These are phyloP conservation scores for Zygotorulaspora sp. DNA, from an alignment of 805 yeast species.

Conservation along the genomic window DNA sequence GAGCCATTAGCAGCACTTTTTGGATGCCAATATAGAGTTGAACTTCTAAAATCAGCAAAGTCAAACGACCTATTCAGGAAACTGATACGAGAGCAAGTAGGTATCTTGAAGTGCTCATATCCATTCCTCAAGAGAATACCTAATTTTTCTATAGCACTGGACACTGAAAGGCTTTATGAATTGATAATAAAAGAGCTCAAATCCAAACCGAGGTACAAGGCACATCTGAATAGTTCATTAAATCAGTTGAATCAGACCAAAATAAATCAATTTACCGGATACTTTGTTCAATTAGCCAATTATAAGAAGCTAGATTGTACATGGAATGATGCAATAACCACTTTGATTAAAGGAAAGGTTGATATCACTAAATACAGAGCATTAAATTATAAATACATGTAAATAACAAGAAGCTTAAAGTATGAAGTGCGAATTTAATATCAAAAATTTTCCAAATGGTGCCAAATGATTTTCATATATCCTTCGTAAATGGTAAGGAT, in stretches of 20 bases:
- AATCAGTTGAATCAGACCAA: slow-evolving; percentile 46
- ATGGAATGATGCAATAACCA: slow-evolving; percentile 44
- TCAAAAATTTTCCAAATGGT: slow-evolving; percentile 10
- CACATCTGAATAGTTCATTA: slow-evolving; percentile 25
- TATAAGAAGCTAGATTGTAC: slow-evolving; percentile 41
- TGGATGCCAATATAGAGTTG: slow-evolving; percentile 21
- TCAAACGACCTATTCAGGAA: slow-evolving; percentile 9
- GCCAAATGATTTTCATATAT: slow-evolving; percentile 18
- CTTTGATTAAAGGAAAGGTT: slow-evolving; percentile 41
- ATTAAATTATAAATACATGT: slow-evolving; percentile 23
- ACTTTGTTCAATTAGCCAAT: slow-evolving; percentile 48
- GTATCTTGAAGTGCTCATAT: slow-evolving; percentile 16
- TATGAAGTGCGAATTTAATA: neutral
- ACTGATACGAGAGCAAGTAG: slow-evolving; percentile 26
- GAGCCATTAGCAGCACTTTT: slow-evolving; percentile 26
- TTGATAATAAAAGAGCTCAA: slow-evolving; percentile 34
- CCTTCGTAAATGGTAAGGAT: slow-evolving; percentile 19
- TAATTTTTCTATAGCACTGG: slow-evolving; percentile 24
- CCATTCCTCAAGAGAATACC: slow-evolving; percentile 23
- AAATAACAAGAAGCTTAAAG: slow-evolving; percentile 3
- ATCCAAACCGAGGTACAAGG: slow-evolving; percentile 48
- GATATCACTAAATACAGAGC: slow-evolving; percentile 18
- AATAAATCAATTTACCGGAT: slow-evolving; percentile 66
- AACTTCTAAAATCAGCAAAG: slow-evolving; percentile 15
- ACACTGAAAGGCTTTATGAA: slow-evolving; percentile 35